Evolutionary conservation across 768 basidiomycete species (phyloP), one percentile per base, ranked within the genome.

Genomic region (Dendrothele bispora): DNA sequence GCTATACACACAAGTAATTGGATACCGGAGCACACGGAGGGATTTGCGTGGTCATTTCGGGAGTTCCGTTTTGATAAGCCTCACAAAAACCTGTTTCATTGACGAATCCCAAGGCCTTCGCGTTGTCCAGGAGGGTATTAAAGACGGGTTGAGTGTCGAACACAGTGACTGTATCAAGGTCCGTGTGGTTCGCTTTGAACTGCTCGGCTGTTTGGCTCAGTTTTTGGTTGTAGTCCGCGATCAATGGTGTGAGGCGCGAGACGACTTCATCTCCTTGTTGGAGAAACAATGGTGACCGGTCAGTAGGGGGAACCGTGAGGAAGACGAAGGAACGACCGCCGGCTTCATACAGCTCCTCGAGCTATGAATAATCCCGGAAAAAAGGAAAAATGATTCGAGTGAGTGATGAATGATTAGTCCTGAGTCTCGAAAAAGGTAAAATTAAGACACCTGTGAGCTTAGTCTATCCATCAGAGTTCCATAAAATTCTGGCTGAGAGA

Each of bases 281-380:
- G 11, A 68, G 50, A 43, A 63, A 59, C 4, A 82, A 67, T 3
- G 82, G 82, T 4, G 81, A 71, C 26, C 80, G 69, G 43, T 84
- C 64, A n/a, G 73, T 68, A 2, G 81, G 80, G 3, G 82, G 83
- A 14, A 85, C 80, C 26, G 77, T 83, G 43, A 84, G 68, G 65
- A 84, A 80, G 15, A 84, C 63, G 66, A 84, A 84, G 46, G 79
- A 75, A 26, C 79, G 75, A 8, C 77, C 82, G 17, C 82, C 83
- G 34, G 66, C 58, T 2, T 59, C 43, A 57, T 76, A 74, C 17
- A 80, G 67, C 12, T 70, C 66, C 34, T 80, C 78, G 26, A 81
- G 66, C 76, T 78, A 36, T 35, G 40, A 15, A 29, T 49, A 14
- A 50, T 48, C 8, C 44, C 41, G 37, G 24, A 10, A 28, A 41